Conservation (phyloP, 768 basidiomycete species). For the Mycena filopes region DNA sequence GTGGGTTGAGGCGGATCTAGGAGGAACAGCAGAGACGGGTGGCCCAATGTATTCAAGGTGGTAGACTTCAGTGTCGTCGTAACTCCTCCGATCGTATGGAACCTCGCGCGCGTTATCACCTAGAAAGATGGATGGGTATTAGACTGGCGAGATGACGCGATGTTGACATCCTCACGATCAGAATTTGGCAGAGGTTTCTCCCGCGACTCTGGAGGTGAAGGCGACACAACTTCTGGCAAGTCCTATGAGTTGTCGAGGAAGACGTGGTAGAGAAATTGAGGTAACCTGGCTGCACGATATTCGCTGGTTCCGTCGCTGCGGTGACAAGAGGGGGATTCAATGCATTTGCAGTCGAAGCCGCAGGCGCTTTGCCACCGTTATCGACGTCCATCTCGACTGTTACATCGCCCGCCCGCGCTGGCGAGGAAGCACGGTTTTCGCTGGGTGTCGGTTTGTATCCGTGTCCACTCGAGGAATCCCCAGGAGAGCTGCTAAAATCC, state of each 20-base stretch:
- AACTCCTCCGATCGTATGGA: conserved; percentile 20
- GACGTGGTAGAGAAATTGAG: no score
- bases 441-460: background rate
- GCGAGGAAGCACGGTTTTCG: background rate
- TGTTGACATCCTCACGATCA: conserved; percentile 2
- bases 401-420: background rate
- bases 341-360: background rate
- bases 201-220: background rate
- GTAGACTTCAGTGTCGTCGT: conserved; percentile 29
- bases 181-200: background rate
- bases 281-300: background rate
- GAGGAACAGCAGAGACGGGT: background rate
- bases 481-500: background rate
- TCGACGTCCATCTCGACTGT: conserved; percentile 13
- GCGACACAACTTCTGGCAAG: background rate
- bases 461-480: background rate
- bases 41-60: conserved; percentile 30
- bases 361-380: background rate
- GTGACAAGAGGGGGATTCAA: background rate
- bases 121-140: background rate
- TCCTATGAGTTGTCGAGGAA: background rate
- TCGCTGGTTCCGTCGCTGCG: background rate
- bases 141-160: background rate
- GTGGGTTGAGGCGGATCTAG: background rate
- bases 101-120: background rate